A percentile compares a stretch with the other conserved stretches of the same genome.
Evolutionary conservation across 1,139 yeast genomes (phyloP).

Genomic region (Hemisphaericaspora xylofermentans): DNA sequence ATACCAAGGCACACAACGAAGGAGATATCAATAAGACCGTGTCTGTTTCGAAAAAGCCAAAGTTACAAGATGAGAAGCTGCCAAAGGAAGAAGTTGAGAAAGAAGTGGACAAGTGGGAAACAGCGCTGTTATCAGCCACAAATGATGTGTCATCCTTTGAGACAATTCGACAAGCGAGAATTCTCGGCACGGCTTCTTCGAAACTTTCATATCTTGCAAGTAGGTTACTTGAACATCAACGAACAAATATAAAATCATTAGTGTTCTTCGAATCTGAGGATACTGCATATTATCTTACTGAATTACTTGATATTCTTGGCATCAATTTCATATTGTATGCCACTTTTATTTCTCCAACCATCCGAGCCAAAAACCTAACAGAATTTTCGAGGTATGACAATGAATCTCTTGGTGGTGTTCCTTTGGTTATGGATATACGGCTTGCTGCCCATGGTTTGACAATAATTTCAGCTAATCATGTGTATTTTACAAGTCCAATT

Average conservation of each 20-base stretch:
- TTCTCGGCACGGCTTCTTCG: constrained; percentile 60
- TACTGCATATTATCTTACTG: constrained; percentile 66
- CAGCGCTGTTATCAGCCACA: neutral
- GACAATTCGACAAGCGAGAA: constrained; percentile 31
- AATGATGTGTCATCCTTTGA: constrained; percentile 1
- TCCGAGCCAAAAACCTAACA: constrained; percentile 53
- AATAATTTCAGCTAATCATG: constrained; percentile 65
- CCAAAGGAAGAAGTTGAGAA: constrained; percentile 14
- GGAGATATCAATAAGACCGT: neutral
- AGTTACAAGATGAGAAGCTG: constrained; percentile 2
- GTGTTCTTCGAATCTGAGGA: constrained; percentile 73
- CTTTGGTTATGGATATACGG: constrained; percentile 64
- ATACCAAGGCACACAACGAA: neutral
- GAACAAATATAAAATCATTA: constrained; percentile 48
- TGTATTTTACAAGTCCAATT: constrained; percentile 66
- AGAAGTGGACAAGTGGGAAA: constrained; percentile 2
- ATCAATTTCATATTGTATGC: constrained; percentile 63
- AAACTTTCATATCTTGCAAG: constrained; percentile 60
- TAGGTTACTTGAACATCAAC: constrained; percentile 52
- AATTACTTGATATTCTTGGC: constrained; percentile 60
- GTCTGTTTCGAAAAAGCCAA: neutral
- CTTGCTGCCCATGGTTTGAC: constrained; percentile 72
- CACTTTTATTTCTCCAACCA: constrained; percentile 49
- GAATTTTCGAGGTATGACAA: constrained; percentile 46
- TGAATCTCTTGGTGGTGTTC: constrained; percentile 42